Evolutionary conservation across 2,329 filamentous ascomycete genomes (phyloP).

Genomic region (Botryotinia convoluta): DNA sequence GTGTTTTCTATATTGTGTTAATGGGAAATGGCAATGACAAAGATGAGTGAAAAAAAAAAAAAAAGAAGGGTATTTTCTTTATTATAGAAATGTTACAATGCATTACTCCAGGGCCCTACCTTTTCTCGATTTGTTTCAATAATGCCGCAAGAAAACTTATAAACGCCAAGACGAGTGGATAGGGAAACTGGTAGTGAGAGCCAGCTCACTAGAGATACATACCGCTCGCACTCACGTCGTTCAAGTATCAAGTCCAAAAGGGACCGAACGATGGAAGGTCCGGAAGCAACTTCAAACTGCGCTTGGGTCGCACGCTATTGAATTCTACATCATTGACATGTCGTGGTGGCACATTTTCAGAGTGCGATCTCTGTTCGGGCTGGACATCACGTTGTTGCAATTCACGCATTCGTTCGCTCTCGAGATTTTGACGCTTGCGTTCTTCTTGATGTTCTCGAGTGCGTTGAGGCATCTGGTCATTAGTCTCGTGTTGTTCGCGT

Average conservation of each 20-base stretch:
- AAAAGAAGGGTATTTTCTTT: not conserved
- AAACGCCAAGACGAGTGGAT: not conserved
- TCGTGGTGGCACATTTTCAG: not conserved
- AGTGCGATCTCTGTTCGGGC: not conserved
- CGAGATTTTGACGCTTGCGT: not conserved
- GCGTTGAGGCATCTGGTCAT: not conserved
- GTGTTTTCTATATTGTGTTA: not conserved
- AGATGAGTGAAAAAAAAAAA: not conserved
- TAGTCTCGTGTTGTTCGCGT: not conserved
- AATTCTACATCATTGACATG: conserved; percentile 4
- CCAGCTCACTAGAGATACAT: not conserved
- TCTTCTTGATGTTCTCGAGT: not conserved
- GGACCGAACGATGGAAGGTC: not conserved
- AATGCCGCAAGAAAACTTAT: not conserved
- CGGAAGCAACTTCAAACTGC: not conserved
- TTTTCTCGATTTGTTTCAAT: not conserved
- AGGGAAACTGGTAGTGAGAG: not conserved
- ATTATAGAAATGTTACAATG: not conserved
- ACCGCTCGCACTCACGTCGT: not conserved
- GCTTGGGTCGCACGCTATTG: not conserved
- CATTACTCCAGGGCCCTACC: not conserved
- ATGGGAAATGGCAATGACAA: too few relatives aligned
- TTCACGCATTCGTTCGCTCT: not conserved
- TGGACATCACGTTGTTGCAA: not conserved
- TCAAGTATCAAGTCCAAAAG: not conserved